These are phyloP conservation scores for Eucalyptus urophylla DNA, from an alignment of 345 rosid species.

Conservation along the genomic window DNA sequence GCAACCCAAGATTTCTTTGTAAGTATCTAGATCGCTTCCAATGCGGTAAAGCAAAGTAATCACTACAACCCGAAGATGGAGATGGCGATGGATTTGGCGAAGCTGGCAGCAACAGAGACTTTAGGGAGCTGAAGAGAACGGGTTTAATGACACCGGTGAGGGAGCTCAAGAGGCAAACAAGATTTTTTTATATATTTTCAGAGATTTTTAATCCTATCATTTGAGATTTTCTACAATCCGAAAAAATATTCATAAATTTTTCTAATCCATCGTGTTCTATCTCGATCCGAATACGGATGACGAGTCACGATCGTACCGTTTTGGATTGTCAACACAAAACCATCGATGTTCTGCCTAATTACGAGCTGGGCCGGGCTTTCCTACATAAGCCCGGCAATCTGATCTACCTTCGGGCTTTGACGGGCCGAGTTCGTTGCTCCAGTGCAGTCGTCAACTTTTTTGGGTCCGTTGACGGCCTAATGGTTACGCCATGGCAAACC, in stretches of 20 bases:
- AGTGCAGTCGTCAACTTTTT: not conserved
- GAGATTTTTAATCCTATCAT: too few species aligned
- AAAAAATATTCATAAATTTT: too few species aligned
- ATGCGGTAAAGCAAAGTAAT: not conserved
- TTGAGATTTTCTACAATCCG: not conserved
- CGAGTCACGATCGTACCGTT: fast-evolving
- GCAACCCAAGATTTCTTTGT: not conserved
- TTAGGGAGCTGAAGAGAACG: not conserved
- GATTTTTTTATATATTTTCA: not conserved
- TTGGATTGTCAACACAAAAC: too few species aligned
- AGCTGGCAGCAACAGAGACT: not conserved
- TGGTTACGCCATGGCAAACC: fast-evolving
- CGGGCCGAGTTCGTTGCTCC: not conserved
- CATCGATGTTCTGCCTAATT: not conserved
- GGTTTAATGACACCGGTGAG: not conserved
- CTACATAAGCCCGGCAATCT: not conserved
- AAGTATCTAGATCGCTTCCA: fast-evolving
- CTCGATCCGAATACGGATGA: not conserved
- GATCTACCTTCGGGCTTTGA: not conserved
- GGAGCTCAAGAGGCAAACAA: not conserved
- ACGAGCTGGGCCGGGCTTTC: not conserved
- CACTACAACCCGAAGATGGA: not conserved
- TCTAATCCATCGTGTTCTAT: too few species aligned
- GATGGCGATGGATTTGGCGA: not conserved
- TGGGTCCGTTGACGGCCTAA: not conserved